phyloP scores from a whole-genome alignment of 2,329 filamentous ascomycete species.

The Fusarium continuum region DNA sequence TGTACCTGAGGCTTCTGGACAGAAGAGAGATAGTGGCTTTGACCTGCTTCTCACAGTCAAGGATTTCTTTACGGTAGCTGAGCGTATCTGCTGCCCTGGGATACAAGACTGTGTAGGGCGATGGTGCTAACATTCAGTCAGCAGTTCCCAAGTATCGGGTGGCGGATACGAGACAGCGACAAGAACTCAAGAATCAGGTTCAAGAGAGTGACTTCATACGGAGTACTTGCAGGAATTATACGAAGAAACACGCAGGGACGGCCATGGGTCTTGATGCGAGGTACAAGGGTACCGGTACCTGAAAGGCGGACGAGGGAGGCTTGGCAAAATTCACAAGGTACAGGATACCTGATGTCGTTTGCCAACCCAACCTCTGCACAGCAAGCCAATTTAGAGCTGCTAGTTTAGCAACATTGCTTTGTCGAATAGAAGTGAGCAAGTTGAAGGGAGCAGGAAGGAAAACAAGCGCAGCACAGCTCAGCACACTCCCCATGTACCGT shows the following conservation, averaged over 20 bases:
- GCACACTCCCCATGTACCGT: neutral
- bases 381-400: conserved; percentile 9
- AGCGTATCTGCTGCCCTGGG: neutral
- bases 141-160: conserved; percentile 15
- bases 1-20: neutral
- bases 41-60: neutral
- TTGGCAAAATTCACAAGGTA: conserved; percentile 15
- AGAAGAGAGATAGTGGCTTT: neutral
- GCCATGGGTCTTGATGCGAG: conserved; percentile 39
- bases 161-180: conserved; percentile 28
- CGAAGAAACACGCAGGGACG: conserved; percentile 41
- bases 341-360: conserved; percentile 18
- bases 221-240: conserved; percentile 32
- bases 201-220: conserved; percentile 24
- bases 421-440: neutral
- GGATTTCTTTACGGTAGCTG: neutral
- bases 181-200: conserved; percentile 20
- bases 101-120: conserved; percentile 1
- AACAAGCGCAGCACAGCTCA: neutral
- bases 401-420: conserved; percentile 27
- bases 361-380: conserved; percentile 7
- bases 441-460: conserved; percentile 3
- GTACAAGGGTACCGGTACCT: conserved; percentile 40
- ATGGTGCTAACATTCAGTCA: conserved; percentile 7
- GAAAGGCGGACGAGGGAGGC: conserved; percentile 13